Conservation (phyloP, 352 stramenopile genomes). For the Pythium aphanidermatum region DNA sequence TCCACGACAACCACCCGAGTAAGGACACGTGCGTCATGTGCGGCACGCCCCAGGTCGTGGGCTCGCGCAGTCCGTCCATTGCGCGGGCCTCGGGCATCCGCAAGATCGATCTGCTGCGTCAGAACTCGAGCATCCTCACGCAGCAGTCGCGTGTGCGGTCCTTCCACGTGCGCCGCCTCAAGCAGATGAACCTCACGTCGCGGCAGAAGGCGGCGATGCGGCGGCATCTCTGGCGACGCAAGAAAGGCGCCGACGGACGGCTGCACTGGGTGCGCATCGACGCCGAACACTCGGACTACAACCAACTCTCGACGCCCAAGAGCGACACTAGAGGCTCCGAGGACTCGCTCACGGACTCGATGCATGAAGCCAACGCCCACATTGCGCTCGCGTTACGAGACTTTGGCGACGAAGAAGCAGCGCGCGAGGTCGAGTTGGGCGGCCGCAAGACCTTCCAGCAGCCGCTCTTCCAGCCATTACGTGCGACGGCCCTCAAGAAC, state of each 20-base stretch:
- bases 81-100: slow-evolving; percentile 64
- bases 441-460: slow-evolving; percentile 24
- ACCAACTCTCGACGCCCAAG: slow-evolving; percentile 41
- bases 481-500: slow-evolving; percentile 66
- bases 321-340: slow-evolving; percentile 18
- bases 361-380: slow-evolving; percentile 63
- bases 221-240: slow-evolving; percentile 69
- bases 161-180: slow-evolving; percentile 79
- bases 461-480: slow-evolving; percentile 64
- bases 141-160: slow-evolving; percentile 76
- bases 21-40: slow-evolving; percentile 82
- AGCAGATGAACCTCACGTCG: slow-evolving; percentile 81
- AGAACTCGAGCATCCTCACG: slow-evolving; percentile 70
- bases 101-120: slow-evolving; percentile 50
- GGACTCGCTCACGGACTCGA: slow-evolving; percentile 28
- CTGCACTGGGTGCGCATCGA: slow-evolving; percentile 84
- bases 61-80: slow-evolving; percentile 52
- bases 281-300: slow-evolving; percentile 32
- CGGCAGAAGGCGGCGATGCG: slow-evolving; percentile 75
- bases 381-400: slow-evolving; percentile 72
- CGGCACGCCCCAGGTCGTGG: slow-evolving; percentile 60
- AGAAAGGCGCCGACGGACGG: slow-evolving; percentile 58
- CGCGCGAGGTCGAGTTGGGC: slow-evolving; percentile 12
- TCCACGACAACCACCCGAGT: slow-evolving; percentile 83
- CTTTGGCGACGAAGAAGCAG: slow-evolving; percentile 54